Evolutionary conservation across 2,329 filamentous ascomycete species (phyloP), one percentile per base, ranked within the genome.

Genomic region (Nannizziopsis arthrosporioides): DNA sequence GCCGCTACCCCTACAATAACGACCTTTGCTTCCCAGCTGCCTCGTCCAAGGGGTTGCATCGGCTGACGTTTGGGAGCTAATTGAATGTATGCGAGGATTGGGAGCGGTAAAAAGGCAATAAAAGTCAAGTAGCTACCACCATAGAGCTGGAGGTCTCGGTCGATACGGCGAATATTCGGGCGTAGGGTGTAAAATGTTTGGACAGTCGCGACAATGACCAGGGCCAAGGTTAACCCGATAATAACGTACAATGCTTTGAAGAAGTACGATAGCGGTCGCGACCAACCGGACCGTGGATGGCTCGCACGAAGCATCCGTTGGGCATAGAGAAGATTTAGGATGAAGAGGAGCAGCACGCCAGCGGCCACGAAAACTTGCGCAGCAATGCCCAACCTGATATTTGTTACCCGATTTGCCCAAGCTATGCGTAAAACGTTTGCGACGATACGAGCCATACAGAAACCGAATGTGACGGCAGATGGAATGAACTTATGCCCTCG

Each of bases 271-370:
- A 78, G 69, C 1, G 65, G 56, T 18, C 66, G 70, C 53, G 76
- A 73, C 85, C 85, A 90, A 50, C 85, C 86, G 30, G 86, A 61
- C 1, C 63, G 60, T 0, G 85, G 85, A 58, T 89, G 84, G 40
- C 78, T 76, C 3, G 83, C 82, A 47, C 87, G 76, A 14, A 92
- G 64, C 19, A 94, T 73, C 40, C 87, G 80, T 64, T 87, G 84
- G 0, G 81, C 68, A 60, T 89, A 85, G 58, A 92, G 68, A 37
- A 93, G 67, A 66, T 94, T 92, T 64, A 87, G 69, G 57, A 90
- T 67, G 64, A 85, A 90, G 19, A 93, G 69, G 6, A 93, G 64
- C 31, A 93, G 62, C 12, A 88, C 79, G 37, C 85, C 86, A 0
- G 83, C 81, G 39, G 80, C 77, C 49, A 85, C 77, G 57, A 92